phyloP scores from a whole-genome alignment of 257 asterid species.

The Ehretia macrophylla region DNA sequence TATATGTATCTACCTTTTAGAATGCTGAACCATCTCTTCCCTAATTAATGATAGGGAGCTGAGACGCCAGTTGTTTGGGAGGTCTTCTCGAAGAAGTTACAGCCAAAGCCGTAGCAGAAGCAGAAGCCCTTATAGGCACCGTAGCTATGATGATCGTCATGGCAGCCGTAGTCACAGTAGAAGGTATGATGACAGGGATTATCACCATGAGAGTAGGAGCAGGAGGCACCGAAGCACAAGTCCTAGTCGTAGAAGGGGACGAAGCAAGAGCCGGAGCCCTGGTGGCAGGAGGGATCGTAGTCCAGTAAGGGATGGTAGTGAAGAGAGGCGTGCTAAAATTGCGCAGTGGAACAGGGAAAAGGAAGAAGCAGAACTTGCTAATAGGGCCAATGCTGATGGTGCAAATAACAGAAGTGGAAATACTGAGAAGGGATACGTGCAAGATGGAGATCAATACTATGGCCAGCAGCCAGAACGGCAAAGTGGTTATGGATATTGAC shows the following conservation, averaged over 20 bases:
- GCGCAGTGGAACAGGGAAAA: constrained; percentile 96
- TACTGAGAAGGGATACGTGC: constrained; percentile 21
- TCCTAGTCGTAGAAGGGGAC: constrained; percentile 57
- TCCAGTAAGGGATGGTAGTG: constrained; percentile 93
- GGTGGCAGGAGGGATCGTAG: constrained; percentile 64
- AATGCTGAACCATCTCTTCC: no score
- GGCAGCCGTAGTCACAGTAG: constrained; percentile 65
- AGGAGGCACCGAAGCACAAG: constrained; percentile 60
- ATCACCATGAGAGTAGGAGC: constrained; percentile 67
- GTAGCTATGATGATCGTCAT: constrained; percentile 70
- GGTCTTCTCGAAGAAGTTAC: constrained; percentile 45
- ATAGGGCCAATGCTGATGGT: constrained; percentile 25
- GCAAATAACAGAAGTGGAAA: constrained; percentile 26
- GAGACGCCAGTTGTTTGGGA: constrained; percentile 83
- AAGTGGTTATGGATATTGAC: constrained; percentile 44
- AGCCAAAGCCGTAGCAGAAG: constrained; percentile 54
- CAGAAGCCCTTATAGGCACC: constrained; percentile 89
- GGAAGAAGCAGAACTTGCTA: constrained; percentile 56
- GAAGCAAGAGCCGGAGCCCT: constrained; percentile 66
- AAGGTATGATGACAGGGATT: constrained; percentile 66
- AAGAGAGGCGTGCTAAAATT: constrained; percentile 93
- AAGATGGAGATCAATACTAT: constrained; percentile 29
- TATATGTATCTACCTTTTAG: no score
- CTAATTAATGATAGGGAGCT: constrained; percentile 18
- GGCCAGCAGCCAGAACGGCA: constrained; percentile 22